These are phyloP conservation scores for Talaromyces sp. DNA, from an alignment of 2,329 filamentous ascomycete genomes.

Conservation along the genomic window DNA sequence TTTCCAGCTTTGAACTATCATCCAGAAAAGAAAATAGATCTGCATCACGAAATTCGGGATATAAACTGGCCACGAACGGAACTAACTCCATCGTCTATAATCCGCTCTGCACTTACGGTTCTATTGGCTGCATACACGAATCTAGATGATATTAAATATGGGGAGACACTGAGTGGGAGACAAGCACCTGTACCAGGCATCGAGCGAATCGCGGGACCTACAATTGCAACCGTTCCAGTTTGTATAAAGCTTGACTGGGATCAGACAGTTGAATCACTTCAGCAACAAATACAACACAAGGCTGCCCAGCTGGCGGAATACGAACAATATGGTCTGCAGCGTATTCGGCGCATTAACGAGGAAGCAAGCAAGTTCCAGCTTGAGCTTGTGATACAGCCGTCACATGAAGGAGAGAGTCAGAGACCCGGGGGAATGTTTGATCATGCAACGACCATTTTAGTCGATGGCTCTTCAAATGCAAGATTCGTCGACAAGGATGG, in stretches of 20 bases:
- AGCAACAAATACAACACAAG: conserved; percentile 52
- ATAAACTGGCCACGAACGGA: not conserved
- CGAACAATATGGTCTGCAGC: conserved; percentile 52
- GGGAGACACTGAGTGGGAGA: conserved; percentile 26
- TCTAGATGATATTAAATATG: conserved; percentile 27
- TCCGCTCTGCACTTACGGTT: conserved; percentile 7
- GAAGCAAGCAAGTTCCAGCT: conserved; percentile 37
- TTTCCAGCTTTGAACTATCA: conserved; percentile 9
- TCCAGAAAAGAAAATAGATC: not conserved
- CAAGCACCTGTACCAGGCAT: conserved; percentile 38
- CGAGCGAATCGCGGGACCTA: conserved; percentile 35
- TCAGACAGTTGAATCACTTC: conserved; percentile 43
- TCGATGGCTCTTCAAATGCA: not conserved
- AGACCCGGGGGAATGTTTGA: not conserved
- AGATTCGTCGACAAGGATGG: conserved; percentile 4
- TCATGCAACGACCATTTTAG: not conserved
- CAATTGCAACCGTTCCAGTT: conserved; percentile 21
- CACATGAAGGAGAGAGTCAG: not conserved
- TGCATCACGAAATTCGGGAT: not conserved
- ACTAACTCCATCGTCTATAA: conserved; percentile 2
- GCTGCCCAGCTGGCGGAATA: conserved; percentile 53
- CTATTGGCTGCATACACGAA: conserved; percentile 8
- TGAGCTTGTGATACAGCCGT: conserved; percentile 32
- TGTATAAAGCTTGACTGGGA: conserved; percentile 30
- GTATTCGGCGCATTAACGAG: conserved; percentile 49